Base-by-base conservation (phyloP, 2,329 filamentous ascomycete genomes). In the Didymella exigua region DNA sequence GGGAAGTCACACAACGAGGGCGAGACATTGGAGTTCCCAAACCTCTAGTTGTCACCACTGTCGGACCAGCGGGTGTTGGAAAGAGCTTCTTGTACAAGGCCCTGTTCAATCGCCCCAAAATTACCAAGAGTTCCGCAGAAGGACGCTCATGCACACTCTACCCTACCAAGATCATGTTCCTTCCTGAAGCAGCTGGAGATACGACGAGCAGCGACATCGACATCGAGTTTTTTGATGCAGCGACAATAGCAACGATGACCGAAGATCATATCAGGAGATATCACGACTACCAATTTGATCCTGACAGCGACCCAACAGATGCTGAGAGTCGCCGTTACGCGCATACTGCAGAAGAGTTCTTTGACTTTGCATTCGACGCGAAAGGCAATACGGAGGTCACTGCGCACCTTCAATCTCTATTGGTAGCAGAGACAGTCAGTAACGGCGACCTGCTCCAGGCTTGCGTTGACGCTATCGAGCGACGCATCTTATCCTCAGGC, bases 81-180 rank as follows among this genome's bases (percentile, higher is more conserved):
- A 54, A 54, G 16, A 54, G 51, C 14, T 54, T 49, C 11, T 8
- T 54, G 21, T 54, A 54, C 40, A 54, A 54, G 23, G 51, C 51
- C 5, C 18, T 54, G 8, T 54, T 54, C 27, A 54, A 49, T 16
- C 44, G 51, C n/a, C 51, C 51, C 0, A 49, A 34, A 19, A 54
- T 54, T 13, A 44, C 51, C 5, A 54, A 54, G 27, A 54, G 51
- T 10, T 49, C 51, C 2, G 51, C 51, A 11, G 51, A 54, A 34
- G 51, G 51, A 31, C 51, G 40, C 8, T 54, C 51, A 3, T 54
- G 51, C 27, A 54, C 51, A 16, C 45, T 54, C 9, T 54, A 54
- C 8, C 51, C 51, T 10, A 54, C 51, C 16, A 54, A 44, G 21
- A 49, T 54, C 3, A 19, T 16, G 7, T 33, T 44, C 4, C 26